Base-by-base conservation (phyloP, 805 yeast genomes). In the Grigorovia jiainica region DNA sequence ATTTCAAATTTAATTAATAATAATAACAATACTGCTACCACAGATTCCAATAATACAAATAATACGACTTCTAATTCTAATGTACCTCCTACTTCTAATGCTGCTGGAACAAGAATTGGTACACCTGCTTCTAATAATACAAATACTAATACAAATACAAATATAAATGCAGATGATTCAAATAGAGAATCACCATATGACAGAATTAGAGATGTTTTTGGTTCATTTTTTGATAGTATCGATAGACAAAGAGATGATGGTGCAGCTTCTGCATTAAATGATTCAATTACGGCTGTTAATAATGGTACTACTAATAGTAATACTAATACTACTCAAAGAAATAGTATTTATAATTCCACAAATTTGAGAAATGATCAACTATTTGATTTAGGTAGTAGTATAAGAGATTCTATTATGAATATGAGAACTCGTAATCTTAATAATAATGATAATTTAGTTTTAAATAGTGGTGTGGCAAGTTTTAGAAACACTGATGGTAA, bases 381-480 rank as follows among this genome's bases (percentile, higher is more conserved):
- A 7, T 30, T 29, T 8, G 24, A 17, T n/a, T 17, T 39, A 25
- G 41, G 41, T 23, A 30, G 34, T 7, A 19, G 27, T 7, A 25
- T 39, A 9, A 34, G 34, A 29, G 30, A 37, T 16, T 19, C 40
- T 5, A 19, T 37, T 15, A 25, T 20, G 18, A 38, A 38, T 24
- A 9, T 31, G 18, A 21, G 25, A 16, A 21, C 25, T 31, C 11
- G 13, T 32, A 20, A 15, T 3, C 8, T 5, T 13, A 31, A 23
- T 21, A 31, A 24, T 32, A 29, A 16, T 11, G 23, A 35, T 16
- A 41, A 30, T 24, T 39, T 34, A 33, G n/a, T n/a, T n/a, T 60
- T 60, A 34, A 53, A 49, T 41, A 44, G 56, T 5, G 65, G 65
- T 19, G 65, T 60, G 8, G 65, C 63, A 7, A 60, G 64, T 46